These are phyloP conservation scores for Periconia sp. DNA, from an alignment of 2,329 filamentous ascomycete genomes.

Conservation along the genomic window DNA sequence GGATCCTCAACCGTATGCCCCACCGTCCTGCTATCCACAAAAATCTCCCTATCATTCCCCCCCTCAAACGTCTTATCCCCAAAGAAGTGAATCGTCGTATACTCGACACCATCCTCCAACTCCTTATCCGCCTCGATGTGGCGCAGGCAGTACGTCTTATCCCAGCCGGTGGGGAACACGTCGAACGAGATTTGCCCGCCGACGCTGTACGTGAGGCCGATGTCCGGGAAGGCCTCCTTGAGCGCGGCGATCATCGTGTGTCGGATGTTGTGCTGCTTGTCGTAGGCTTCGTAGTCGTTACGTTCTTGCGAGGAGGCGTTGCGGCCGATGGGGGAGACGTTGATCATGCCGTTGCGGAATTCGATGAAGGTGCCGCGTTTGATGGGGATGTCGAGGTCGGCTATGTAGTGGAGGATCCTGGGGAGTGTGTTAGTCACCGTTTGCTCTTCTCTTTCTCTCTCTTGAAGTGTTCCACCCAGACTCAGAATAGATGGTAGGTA, in stretches of 20 bases:
- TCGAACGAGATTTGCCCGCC: slow-evolving; percentile 98
- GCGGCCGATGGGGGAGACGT: slow-evolving; percentile 79
- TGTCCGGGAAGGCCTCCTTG: slow-evolving; percentile 77
- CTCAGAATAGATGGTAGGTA: no score
- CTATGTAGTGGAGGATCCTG: slow-evolving; percentile 73
- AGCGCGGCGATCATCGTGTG: slow-evolving; percentile 74
- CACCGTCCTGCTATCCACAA: slow-evolving; percentile 74
- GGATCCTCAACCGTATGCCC: slow-evolving; percentile 83
- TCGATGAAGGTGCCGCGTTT: slow-evolving; percentile 85
- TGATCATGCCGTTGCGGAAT: slow-evolving; percentile 91
- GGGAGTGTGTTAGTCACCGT: slow-evolving; percentile 34
- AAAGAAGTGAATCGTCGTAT: slow-evolving; percentile 94
- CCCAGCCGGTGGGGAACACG: slow-evolving; percentile 95
- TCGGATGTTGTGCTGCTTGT: slow-evolving; percentile 75
- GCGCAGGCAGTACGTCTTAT: slow-evolving; percentile 94
- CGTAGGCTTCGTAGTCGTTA: slow-evolving; percentile 78
- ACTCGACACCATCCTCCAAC: slow-evolving; percentile 67
- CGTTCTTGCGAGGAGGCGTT: slow-evolving; percentile 83
- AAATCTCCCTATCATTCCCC: slow-evolving; percentile 97
- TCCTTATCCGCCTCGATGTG: slow-evolving; percentile 80
- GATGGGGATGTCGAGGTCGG: slow-evolving; percentile 79
- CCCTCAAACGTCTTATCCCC: slow-evolving; percentile 92
- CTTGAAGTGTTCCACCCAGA: not conserved
- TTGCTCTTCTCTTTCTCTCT: not conserved
- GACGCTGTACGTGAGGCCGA: slow-evolving; percentile 90